Conservation (phyloP, 106 monocot genomes). For the Phalaenopsis equestris region DNA sequence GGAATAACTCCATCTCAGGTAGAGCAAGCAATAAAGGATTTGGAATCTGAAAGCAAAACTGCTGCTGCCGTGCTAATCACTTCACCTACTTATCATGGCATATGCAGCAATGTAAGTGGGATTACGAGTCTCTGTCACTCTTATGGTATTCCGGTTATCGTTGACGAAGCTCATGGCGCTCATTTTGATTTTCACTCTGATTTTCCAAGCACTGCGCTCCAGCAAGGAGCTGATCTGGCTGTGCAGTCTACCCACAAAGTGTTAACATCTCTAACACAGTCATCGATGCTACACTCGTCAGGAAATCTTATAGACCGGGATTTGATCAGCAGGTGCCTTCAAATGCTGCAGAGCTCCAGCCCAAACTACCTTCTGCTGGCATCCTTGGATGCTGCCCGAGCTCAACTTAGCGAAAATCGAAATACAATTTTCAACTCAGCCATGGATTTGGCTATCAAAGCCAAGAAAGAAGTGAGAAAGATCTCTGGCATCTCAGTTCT, state of each 20-base stretch:
- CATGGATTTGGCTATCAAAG: slow-evolving; percentile 29
- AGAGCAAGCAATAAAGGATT: slow-evolving; percentile 40
- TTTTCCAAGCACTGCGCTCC: slow-evolving; percentile 55
- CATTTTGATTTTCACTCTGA: slow-evolving; percentile 62
- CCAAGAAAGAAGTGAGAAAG: slow-evolving; percentile 21
- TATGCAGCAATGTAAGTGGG: slow-evolving; percentile 58
- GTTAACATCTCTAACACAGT: slow-evolving; percentile 72
- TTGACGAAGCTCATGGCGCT: slow-evolving; percentile 88
- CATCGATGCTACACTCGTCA: slow-evolving; percentile 69
- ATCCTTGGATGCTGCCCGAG: slow-evolving; percentile 83
- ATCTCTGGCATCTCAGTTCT: slow-evolving; percentile 50
- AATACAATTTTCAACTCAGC: slow-evolving; percentile 32
- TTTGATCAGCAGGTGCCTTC: slow-evolving; percentile 57
- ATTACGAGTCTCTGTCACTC: slow-evolving; percentile 51
- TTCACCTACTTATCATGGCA: slow-evolving; percentile 88
- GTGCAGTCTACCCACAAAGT: slow-evolving; percentile 94
- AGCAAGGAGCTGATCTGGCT: slow-evolving; percentile 70
- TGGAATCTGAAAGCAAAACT: slow-evolving; percentile 31
- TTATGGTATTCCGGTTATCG: slow-evolving; percentile 47
- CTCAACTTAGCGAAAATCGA: slow-evolving; percentile 51
- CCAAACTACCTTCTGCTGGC: slow-evolving; percentile 82
- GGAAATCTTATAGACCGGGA: slow-evolving; percentile 55
- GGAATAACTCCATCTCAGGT: slow-evolving; percentile 58
- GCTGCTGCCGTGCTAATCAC: slow-evolving; percentile 61
- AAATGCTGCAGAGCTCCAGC: slow-evolving; percentile 77